These are phyloP conservation scores for Friedmanniomyces simplex DNA, from an alignment of 495 filamentous ascomycete species.

Conservation along the genomic window DNA sequence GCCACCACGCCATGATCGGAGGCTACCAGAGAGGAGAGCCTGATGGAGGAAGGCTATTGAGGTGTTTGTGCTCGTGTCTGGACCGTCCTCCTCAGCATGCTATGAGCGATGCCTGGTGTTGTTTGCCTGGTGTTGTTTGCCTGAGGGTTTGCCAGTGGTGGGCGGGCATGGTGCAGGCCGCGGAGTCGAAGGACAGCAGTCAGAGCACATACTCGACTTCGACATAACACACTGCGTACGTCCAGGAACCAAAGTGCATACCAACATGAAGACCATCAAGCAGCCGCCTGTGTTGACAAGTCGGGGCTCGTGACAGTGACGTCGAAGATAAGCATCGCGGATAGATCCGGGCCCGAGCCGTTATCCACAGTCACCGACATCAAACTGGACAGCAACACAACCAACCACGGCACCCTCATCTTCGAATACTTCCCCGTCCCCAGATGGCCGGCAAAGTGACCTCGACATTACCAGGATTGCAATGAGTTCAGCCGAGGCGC, in stretches of 20 bases:
- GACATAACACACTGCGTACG: too few species aligned
- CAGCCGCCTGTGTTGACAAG: too few species aligned
- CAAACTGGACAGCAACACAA: background rate
- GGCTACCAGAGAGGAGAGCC: background rate
- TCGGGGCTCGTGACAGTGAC: background rate
- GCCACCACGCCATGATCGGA: constrained; percentile 15
- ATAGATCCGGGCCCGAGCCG: background rate
- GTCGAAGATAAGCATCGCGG: background rate
- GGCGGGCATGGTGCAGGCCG: background rate
- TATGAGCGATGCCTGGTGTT: background rate
- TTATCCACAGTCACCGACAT: too few species aligned
- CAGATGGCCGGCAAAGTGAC: too few species aligned
- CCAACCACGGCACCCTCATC: background rate
- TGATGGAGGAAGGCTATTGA: background rate
- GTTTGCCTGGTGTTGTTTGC: background rate
- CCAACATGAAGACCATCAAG: too few species aligned
- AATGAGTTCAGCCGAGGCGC: too few species aligned
- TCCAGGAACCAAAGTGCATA: too few species aligned
- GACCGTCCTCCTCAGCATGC: background rate
- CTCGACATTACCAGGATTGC: too few species aligned
- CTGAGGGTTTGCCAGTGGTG: background rate
- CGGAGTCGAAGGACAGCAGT: background rate
- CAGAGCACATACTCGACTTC: background rate
- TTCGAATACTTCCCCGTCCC: too few species aligned
- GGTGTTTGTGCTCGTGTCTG: background rate